These are phyloP conservation scores for Metarhizium album DNA, from an alignment of 2,329 filamentous ascomycete genomes.

Conservation along the genomic window DNA sequence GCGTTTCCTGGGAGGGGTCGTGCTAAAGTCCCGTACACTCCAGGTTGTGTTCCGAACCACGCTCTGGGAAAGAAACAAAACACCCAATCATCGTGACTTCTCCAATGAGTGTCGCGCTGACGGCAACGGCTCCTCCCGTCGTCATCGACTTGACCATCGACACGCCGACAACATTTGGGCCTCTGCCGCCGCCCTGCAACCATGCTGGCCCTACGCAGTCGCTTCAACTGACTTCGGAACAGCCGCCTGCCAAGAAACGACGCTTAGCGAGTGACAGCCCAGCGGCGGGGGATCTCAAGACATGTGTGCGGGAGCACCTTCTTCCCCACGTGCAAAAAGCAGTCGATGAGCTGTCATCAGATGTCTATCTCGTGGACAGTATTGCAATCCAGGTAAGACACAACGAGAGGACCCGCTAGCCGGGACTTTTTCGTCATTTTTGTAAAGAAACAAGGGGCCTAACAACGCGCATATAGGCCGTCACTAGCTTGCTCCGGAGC, in stretches of 20 bases:
- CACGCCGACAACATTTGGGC: constrained; percentile 1
- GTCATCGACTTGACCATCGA: constrained; percentile 18
- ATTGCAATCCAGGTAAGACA: constrained; percentile 20
- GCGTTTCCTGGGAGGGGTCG: not conserved
- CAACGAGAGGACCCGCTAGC: not conserved
- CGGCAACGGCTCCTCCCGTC: constrained; percentile 14
- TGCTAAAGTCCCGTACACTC: not conserved
- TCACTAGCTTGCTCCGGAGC: constrained; percentile 14
- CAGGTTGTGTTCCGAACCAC: constrained; percentile 1
- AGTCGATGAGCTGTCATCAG: constrained; percentile 14
- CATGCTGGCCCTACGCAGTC: not conserved
- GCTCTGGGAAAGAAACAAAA: not conserved
- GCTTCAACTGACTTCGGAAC: constrained; percentile 5
- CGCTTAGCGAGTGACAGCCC: constrained; percentile 14
- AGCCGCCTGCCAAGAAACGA: constrained; percentile 21
- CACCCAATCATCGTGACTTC: not conserved
- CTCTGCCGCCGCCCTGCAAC: constrained; percentile 6
- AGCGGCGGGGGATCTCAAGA: constrained; percentile 10
- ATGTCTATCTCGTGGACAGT: constrained; percentile 14
- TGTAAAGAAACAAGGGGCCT: not conserved
- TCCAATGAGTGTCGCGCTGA: constrained; percentile 18
- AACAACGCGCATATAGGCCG: constrained; percentile 8
- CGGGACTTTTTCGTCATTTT: not conserved
- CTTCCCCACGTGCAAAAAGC: constrained; percentile 21
- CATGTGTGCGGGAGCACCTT: constrained; percentile 20